Evolutionary conservation across 1,284 basidiomycete species (phyloP).

Genomic region (Austroboletus niveus): DNA sequence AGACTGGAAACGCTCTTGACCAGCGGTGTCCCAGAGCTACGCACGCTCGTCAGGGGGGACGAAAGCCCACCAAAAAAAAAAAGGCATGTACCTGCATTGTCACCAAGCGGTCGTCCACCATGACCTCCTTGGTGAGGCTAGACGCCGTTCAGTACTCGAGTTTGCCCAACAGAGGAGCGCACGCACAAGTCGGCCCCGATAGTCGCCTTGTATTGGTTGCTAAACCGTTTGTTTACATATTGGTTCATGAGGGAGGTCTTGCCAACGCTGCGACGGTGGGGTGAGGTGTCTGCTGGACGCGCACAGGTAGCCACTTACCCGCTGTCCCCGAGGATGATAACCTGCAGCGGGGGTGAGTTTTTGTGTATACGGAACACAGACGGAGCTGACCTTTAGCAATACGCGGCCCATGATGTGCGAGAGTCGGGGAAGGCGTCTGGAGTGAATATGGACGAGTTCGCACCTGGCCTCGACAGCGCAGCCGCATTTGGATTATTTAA

Average conservation of each 20-base stretch:
- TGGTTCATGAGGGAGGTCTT: constrained; percentile 99
- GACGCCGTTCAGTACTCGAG: constrained; percentile 14
- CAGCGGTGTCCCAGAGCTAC: constrained; percentile 98
- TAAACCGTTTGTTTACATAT: constrained; percentile 99
- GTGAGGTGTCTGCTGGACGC: constrained; percentile 10
- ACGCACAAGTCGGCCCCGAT: constrained; percentile 89
- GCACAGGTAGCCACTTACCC: constrained; percentile 57
- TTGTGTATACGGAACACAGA: constrained; percentile 1
- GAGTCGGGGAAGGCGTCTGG: too few relatives aligned
- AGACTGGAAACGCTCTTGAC: constrained; percentile 99
- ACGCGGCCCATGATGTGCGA: constrained; percentile 72
- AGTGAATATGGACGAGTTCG: constrained; percentile 7
- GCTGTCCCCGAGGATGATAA: constrained; percentile 97
- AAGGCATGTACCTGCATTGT: constrained; percentile 86
- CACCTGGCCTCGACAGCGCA: constrained; percentile 15
- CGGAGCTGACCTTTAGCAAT: constrained; percentile 79
- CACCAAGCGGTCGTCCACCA: constrained; percentile 96
- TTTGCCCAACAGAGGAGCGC: constrained; percentile 9
- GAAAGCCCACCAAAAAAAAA: constrained; percentile 2
- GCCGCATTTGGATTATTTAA: constrained; percentile 16
- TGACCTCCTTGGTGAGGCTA: constrained; percentile 97
- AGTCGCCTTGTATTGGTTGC: constrained; percentile 99
- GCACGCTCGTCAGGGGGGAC: constrained; percentile 7
- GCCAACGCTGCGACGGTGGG: constrained; percentile 70
- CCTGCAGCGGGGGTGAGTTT: constrained; percentile 48